A percentile compares a stretch with the other conserved stretches of the same genome.
phyloP scores from a whole-genome alignment of 2,329 filamentous ascomycete genomes.

The Fusarium sublunatum region DNA sequence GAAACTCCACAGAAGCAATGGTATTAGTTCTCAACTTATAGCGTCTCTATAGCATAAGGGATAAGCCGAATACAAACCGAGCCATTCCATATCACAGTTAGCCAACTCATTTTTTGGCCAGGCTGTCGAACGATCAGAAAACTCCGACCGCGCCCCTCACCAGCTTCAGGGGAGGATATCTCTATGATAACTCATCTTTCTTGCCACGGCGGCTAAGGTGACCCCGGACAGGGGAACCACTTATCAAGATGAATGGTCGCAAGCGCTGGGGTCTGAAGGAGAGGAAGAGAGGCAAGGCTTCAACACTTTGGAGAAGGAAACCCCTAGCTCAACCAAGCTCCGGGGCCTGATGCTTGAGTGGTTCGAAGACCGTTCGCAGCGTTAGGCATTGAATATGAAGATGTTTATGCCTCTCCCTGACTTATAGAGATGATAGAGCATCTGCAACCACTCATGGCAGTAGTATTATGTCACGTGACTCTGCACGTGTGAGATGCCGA shows the following conservation, averaged over 20 bases:
- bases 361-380: neutral
- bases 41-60: neutral
- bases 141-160: neutral
- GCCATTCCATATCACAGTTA: neutral
- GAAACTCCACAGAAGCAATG: constrained; percentile 14
- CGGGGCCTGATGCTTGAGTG: constrained; percentile 23
- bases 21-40: constrained; percentile 6
- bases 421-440: no score
- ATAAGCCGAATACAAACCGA: constrained; percentile 18
- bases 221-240: constrained; percentile 20
- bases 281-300: neutral
- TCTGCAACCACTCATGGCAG: no score
- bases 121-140: neutral
- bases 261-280: constrained; percentile 5
- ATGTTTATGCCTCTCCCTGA: neutral
- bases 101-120: constrained; percentile 8
- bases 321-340: neutral
- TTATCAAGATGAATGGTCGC: constrained; percentile 32
- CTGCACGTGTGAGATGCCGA: neutral
- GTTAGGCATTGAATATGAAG: neutral
- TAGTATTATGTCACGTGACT: constrained; percentile 33
- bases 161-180: neutral
- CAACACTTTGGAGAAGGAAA: neutral
- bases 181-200: constrained; percentile 23
- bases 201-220: constrained; percentile 28